Evolutionary conservation across 768 basidiomycete genomes (phyloP).

Genomic region (Boletus pseudopeckii): DNA sequence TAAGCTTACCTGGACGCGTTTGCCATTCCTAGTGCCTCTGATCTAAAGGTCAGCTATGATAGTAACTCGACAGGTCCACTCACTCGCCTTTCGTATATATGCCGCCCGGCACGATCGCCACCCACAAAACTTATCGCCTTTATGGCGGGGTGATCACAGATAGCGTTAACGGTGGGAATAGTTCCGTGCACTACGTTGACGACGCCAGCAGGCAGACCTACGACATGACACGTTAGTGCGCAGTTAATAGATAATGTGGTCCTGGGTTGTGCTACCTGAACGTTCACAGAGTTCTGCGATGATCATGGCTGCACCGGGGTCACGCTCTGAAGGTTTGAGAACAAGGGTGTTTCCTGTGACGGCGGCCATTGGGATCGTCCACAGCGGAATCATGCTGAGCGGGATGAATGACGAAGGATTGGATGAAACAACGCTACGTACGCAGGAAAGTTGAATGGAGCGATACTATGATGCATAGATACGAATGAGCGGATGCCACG

Average conservation of each 20-base stretch:
- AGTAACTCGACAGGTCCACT: not conserved
- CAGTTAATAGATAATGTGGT: not conserved
- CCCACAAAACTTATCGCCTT: conserved; percentile 97
- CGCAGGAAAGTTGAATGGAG: conserved; percentile 92
- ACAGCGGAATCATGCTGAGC: conserved; percentile 88
- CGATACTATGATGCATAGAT: conserved; percentile 43
- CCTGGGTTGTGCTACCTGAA: conserved; percentile 47
- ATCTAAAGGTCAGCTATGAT: conserved; percentile 5
- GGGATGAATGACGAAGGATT: not conserved
- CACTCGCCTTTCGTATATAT: conserved; percentile 82
- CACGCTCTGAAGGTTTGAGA: conserved; percentile 93
- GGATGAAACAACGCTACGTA: conserved; percentile 33
- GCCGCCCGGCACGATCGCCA: conserved; percentile 86
- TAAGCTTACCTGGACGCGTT: conserved; percentile 71
- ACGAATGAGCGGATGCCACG: not conserved
- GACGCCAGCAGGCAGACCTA: conserved; percentile 81
- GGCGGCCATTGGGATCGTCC: conserved; percentile 89
- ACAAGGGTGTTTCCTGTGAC: conserved; percentile 93
- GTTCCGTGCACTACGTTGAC: conserved; percentile 91
- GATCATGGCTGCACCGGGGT: conserved; percentile 97
- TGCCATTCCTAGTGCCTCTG: conserved; percentile 82
- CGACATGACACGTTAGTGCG: not conserved
- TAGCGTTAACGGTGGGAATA: conserved; percentile 85
- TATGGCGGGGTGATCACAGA: conserved; percentile 89
- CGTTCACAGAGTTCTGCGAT: conserved; percentile 92